phyloP scores from a whole-genome alignment of 257 asterid genomes.

The Paraleonurus japonicus region DNA sequence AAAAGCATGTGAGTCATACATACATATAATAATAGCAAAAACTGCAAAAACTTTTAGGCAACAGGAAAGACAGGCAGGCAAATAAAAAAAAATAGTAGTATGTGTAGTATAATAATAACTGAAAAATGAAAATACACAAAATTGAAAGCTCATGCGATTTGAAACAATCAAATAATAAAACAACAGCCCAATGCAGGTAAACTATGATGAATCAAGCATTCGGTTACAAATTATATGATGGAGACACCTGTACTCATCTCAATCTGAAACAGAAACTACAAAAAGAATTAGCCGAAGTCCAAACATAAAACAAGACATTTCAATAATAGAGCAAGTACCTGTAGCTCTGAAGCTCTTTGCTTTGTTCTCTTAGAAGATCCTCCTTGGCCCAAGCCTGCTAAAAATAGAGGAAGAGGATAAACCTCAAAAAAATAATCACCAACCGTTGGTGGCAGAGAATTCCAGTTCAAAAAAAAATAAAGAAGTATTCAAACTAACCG shows the following conservation, averaged over 20 bases:
- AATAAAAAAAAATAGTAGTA: not conserved
- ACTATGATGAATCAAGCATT: not conserved
- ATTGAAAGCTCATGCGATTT: not conserved
- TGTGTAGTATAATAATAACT: not conserved
- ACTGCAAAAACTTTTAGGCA: not conserved
- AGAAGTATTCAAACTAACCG: constrained; percentile 55
- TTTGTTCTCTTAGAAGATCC: constrained; percentile 84
- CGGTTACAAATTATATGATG: not conserved
- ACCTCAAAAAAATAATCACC: constrained; percentile 9
- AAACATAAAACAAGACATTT: not conserved
- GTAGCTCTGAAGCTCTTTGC: constrained; percentile 75
- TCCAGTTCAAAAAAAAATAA: constrained; percentile 1
- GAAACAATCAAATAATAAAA: not conserved
- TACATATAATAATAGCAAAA: not conserved
- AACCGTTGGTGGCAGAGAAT: not conserved
- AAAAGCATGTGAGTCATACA: not conserved
- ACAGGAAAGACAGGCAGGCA: not conserved
- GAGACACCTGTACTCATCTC: not conserved
- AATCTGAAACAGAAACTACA: not conserved
- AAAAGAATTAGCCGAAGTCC: not conserved
- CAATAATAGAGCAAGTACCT: constrained; percentile 35
- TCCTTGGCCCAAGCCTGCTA: constrained; percentile 91
- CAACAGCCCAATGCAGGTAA: not conserved
- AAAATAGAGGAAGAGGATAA: constrained; percentile 19
- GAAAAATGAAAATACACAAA: not conserved